Conservation (phyloP, 305 asterid species). For the Fraxinus velutina region DNA sequence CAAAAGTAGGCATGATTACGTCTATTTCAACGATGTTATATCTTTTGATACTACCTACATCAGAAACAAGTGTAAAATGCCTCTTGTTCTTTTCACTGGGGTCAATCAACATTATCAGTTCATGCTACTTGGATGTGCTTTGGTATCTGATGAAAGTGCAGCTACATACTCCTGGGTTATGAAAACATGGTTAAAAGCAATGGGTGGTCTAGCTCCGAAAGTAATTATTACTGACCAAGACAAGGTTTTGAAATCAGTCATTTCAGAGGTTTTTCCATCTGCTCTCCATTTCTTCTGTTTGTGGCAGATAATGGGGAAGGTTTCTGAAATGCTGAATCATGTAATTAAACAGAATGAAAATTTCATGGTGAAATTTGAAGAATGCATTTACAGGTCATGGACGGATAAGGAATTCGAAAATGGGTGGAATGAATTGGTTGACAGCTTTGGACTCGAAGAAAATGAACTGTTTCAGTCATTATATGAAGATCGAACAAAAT, state of each 20-base stretch:
- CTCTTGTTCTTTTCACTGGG: constrained; percentile 75
- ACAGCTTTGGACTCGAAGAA: constrained; percentile 68
- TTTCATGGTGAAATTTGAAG: constrained; percentile 62
- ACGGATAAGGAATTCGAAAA: constrained; percentile 77
- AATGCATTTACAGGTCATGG: constrained; percentile 75
- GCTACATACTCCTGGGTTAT: constrained; percentile 74
- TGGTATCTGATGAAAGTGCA: constrained; percentile 68
- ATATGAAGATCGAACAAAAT: constrained; percentile 68
- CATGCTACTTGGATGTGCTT: constrained; percentile 88
- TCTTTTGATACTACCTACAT: constrained; percentile 81
- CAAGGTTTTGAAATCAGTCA: constrained; percentile 47
- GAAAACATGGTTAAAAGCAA: constrained; percentile 77
- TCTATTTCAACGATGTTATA: constrained; percentile 64
- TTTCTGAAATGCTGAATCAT: constrained; percentile 61
- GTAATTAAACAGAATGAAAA: constrained; percentile 66
- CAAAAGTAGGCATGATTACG: constrained; percentile 81
- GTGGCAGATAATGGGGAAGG: constrained; percentile 78
- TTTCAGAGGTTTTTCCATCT: constrained; percentile 63
- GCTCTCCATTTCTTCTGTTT: constrained; percentile 60
- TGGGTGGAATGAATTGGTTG: constrained; percentile 79
- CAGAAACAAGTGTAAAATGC: constrained; percentile 81
- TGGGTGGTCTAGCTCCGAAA: constrained; percentile 84
- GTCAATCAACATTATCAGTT: constrained; percentile 92
- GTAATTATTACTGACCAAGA: constrained; percentile 73
- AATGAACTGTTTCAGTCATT: constrained; percentile 59